Base-by-base conservation (phyloP, 176 grass and related monocot genomes). In the Aechmea fasciata region DNA sequence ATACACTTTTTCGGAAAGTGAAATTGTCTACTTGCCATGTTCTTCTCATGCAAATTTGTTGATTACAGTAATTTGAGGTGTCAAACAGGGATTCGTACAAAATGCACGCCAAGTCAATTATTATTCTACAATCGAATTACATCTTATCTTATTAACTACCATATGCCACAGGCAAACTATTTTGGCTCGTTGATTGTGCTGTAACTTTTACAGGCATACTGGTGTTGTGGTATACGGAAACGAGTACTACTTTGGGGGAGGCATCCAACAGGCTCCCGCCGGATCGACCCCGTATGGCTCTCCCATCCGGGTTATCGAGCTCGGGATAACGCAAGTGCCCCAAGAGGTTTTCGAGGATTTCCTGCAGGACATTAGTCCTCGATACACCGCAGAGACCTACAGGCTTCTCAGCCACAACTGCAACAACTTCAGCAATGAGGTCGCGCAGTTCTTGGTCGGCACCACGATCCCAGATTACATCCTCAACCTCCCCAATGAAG, bases 391-490 rank as follows among this genome's bases (percentile, higher is more conserved):
- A 1, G 83, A 77, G 10, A 96, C 83, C 9, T 96, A 90, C 65
- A 90, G 55, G 28, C 81, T 96, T 50, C 81, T 96, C 52, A 83
- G 28, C 41, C 87, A 92, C 80, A 96, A 96, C 69, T 92, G 88
- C 75, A 96, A 92, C 76, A 89, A 90, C 71, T 96, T 96, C 76
- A 92, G 80, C 81, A 87, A 92, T 62, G 93, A 92, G 71, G 83
- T 52, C 9, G 81, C 66, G 10, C 86, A 90, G 26, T 92, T 92
- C 57, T 75, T 96, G 1, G 73, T 84, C 1, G 81, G 82, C 13
- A 64, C 78, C 28, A 22, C 70, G 0, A 73, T 96, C 9, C 93
- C 93, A 0, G 73, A 71, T 78, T 90, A 92, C 67, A 90, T 96
- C 52, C 89, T 96, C 13, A 67, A 89, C 20, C 85, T 92, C 67